These are phyloP conservation scores for Beta corolliflora DNA, from an alignment of 179 eudicot species.

Conservation along the genomic window DNA sequence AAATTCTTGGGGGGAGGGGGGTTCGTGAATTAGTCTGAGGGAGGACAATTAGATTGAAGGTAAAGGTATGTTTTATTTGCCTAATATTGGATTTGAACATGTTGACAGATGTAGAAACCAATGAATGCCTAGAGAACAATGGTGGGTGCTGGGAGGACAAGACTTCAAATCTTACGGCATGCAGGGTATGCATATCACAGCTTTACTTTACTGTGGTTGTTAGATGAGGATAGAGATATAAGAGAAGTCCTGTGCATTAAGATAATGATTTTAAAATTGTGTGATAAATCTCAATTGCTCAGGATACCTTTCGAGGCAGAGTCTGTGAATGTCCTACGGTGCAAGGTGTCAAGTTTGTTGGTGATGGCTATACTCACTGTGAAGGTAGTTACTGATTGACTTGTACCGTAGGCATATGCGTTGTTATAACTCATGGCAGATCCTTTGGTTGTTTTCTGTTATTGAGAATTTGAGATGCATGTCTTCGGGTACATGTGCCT, in stretches of 20 bases:
- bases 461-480: too few relatives aligned
- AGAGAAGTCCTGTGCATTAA: neutral
- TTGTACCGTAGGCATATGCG: neutral
- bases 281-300: conserved; percentile 12
- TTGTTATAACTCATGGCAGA: neutral
- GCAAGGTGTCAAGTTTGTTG: conserved; percentile 76
- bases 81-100: neutral
- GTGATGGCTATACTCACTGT: conserved; percentile 88
- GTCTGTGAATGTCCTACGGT: conserved; percentile 89
- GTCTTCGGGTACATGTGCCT: too few relatives aligned
- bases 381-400: conserved; percentile 50
- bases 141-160: conserved; percentile 96
- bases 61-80: conserved; percentile 6
- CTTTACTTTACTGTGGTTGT: neutral
- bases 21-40: neutral
- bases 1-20: neutral
- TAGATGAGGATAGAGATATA: neutral
- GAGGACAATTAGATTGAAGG: neutral
- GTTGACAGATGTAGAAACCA: conserved; percentile 76
- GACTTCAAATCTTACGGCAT: conserved; percentile 69
- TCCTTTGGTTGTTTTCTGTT: neutral
- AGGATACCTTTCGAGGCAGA: conserved; percentile 95
- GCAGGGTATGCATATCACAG: conserved; percentile 58
- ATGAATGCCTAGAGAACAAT: conserved; percentile 83
- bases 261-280: neutral